Conservation (phyloP, 768 basidiomycete species). For the Hericium coralloides region DNA sequence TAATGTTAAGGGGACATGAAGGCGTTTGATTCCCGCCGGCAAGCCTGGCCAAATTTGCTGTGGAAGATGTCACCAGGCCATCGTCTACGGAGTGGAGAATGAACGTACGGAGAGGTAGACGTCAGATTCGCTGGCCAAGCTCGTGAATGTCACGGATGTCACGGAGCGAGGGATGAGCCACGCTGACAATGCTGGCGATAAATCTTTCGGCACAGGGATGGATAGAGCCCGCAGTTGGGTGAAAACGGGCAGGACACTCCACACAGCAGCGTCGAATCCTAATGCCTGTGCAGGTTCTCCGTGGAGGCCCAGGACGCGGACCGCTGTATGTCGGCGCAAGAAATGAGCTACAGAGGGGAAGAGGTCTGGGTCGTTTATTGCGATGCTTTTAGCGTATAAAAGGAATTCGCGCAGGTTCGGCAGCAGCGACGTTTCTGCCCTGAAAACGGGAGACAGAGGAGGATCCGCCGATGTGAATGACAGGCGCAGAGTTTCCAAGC, state of each 20-base stretch:
- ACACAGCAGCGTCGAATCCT: constrained; percentile 63
- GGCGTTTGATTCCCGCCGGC: neutral
- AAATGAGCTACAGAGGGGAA: constrained; percentile 65
- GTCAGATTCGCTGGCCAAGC: constrained; percentile 13
- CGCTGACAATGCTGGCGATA: constrained; percentile 52
- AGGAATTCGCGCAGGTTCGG: constrained; percentile 62
- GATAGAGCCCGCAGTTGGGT: constrained; percentile 41
- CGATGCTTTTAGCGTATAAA: constrained; percentile 27
- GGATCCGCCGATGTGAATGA: constrained; percentile 25
- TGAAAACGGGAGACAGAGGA: constrained; percentile 42
- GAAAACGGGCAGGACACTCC: constrained; percentile 62
- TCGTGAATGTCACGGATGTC: constrained; percentile 37
- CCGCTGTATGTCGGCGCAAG: constrained; percentile 42
- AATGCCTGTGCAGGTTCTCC: constrained; percentile 28
- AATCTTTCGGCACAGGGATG: constrained; percentile 56
- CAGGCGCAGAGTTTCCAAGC: constrained; percentile 54
- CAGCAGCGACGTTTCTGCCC: constrained; percentile 15
- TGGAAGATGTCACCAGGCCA: neutral
- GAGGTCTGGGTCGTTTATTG: constrained; percentile 42
- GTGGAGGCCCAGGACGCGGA: constrained; percentile 46
- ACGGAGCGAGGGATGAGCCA: constrained; percentile 55
- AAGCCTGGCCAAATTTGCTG: constrained; percentile 1
- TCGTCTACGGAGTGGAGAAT: neutral
- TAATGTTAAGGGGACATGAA: neutral
- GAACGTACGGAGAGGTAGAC: constrained; percentile 25